Conservation (phyloP, 2,329 filamentous ascomycete species). For the Salinomyces thailandicus region DNA sequence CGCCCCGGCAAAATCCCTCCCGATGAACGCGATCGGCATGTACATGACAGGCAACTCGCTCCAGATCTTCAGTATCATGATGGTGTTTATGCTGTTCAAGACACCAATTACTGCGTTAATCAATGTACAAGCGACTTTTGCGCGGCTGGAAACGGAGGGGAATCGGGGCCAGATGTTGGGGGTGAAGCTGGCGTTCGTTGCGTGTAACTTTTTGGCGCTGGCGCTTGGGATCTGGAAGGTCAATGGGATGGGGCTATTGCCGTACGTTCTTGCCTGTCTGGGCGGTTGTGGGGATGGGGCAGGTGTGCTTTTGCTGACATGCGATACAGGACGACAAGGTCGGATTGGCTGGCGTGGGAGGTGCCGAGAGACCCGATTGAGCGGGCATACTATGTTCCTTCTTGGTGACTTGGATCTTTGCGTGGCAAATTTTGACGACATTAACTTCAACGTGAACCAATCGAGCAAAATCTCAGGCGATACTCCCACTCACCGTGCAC, state of each 20-base stretch:
- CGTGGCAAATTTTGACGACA: too few relatives aligned
- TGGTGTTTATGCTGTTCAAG: conserved; percentile 99
- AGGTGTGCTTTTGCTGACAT: conserved; percentile 15
- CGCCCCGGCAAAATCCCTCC: conserved; percentile 82
- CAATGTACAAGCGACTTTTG: conserved; percentile 76
- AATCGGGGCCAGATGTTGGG: conserved; percentile 63
- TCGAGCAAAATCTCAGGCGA: too few relatives aligned
- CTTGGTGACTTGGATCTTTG: conserved; percentile 10
- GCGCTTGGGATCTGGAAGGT: conserved; percentile 91
- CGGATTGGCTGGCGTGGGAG: conserved; percentile 98
- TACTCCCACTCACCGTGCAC: too few relatives aligned
- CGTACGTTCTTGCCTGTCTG: conserved; percentile 47
- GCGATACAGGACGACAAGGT: conserved; percentile 66
- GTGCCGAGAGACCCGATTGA: conserved; percentile 59
- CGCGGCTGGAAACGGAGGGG: conserved; percentile 74
- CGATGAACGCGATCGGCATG: conserved; percentile 99
- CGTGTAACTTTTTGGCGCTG: conserved; percentile 74
- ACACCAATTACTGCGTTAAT: conserved; percentile 79
- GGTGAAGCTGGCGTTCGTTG: conserved; percentile 79
- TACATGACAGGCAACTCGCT: conserved; percentile 99
- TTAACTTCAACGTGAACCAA: too few relatives aligned
- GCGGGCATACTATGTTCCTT: conserved; percentile 36
- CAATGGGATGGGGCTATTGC: conserved; percentile 88
- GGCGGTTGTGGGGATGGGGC: not conserved
- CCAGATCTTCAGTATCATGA: conserved; percentile 99